Evolutionary conservation across 257 asterid species (phyloP), one percentile per base, ranked within the genome.

Genomic region (Knoxia roxburghii): DNA sequence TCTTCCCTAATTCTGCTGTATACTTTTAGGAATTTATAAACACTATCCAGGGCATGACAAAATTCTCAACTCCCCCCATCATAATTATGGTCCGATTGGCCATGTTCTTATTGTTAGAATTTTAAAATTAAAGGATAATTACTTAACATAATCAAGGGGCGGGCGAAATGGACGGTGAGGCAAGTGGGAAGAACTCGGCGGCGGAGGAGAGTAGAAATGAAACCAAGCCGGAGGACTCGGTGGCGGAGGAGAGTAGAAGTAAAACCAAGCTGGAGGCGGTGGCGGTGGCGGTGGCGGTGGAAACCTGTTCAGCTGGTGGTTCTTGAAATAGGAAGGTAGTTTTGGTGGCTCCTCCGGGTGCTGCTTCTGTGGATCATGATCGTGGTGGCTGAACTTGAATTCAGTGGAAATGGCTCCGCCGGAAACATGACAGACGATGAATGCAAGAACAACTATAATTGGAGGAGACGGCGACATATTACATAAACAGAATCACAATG

Each of bases 151-250:
- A 6, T 33, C 39, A 33, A 6, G 6, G 39, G n/a, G n/a, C n/a
- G n/a, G n/a, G n/a, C n/a, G n/a, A n/a, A n/a, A 57, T 39, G 69
- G 76, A 41, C 15, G 52, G 29, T 55, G 18, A 4, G 62, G 74
- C 41, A 63, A 49, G 37, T 56, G 68, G 1, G 76, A 73, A 40
- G 76, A 70, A 35, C 66, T 58, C 21, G 77, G 82, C 7, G 78
- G 83, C 3, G 80, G 80, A 20, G 80, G 79, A 40, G 80, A 79
- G 76, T 79, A 75, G 65, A 75, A 79, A 58, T 72, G 55, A 67
- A 75, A 75, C 80, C 68, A 71, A 3, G 77, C 67, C 1, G 77
- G 83, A 24, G 77, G 73, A 3, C 75, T 64, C 1, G 77, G 83
- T 18, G 77, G 73, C 0, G 73, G 77, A 72, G 80, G 77, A 54